Evolutionary conservation across 2,329 filamentous ascomycete genomes (phyloP), one percentile per base, ranked within the genome.

Genomic region (Arthrobotrys sphaeroides): DNA sequence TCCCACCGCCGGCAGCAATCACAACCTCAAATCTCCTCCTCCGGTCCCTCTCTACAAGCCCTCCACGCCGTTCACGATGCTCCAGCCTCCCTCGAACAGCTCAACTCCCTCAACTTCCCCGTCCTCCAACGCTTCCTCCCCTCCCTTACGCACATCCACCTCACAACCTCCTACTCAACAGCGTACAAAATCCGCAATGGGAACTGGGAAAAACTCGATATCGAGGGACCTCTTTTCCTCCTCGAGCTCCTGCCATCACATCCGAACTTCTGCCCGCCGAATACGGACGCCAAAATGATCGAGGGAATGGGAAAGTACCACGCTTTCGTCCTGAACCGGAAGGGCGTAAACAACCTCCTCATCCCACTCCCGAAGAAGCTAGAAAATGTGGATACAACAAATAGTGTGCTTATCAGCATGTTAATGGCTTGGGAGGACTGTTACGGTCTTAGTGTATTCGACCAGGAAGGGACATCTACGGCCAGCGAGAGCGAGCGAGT

Each of bases 371-470:
- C 72, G 2, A 75, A 59, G 13, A 64, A 68, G 9, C 45, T 53
- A 1, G 72, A 75, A 18, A 75, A 75, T 40, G 59, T 75, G 26
- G 72, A 75, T 31, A 75, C 72, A 13, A 75, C 72, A 13, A 59
- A 75, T 26, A 69, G 64, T 16, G 72, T 75, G 2, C 57, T 75
- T 18, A 65, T 75, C 16, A 69, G 64, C n/a, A 69, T 75, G 72
- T 38, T 75, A 22, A 75, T 75, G 72, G 65, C 36, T 5, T 75
- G 64, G 64, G 72, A 60, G 31, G 72, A 69, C 10, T 75, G 72
- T 9, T 75, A 75, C 57, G 72, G 72, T 12, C 49, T 75, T 7
- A 69, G 64, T 9, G 64, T 75, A 2, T 75, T 75, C 40, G 64
- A 75, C 42, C 72, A 75, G 20, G 55, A 64, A 38, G 72, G 64